Evolutionary conservation across 768 basidiomycete genomes (phyloP).

Genomic region (Lentinula raphanica): DNA sequence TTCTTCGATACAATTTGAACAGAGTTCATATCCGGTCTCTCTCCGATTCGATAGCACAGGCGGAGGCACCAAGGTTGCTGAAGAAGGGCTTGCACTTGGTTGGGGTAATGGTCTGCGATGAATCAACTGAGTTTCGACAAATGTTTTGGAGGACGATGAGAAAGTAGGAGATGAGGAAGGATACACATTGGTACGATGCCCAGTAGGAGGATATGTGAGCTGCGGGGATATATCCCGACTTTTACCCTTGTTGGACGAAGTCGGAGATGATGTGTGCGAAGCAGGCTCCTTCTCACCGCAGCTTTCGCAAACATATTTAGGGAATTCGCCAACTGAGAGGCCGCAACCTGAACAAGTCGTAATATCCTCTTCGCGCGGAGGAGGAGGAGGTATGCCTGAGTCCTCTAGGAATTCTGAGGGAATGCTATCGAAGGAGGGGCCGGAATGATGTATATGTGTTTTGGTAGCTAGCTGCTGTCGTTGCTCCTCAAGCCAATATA

Average conservation of each 20-base stretch:
- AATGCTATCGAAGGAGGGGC: constrained; percentile 26
- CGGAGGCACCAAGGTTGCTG: constrained; percentile 20
- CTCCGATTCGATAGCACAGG: constrained; percentile 6
- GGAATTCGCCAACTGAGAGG: constrained; percentile 61
- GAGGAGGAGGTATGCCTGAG: constrained; percentile 36
- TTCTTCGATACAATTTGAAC: constrained; percentile 70
- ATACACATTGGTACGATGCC: constrained; percentile 20
- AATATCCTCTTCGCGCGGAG: constrained; percentile 54
- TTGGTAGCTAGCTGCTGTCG: constrained; percentile 23
- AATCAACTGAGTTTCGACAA: constrained; percentile 20
- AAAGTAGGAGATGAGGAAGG: constrained; percentile 20
- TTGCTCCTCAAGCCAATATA: constrained; percentile 60
- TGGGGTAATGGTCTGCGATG: too few relatives aligned
- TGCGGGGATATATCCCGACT: constrained; percentile 28
- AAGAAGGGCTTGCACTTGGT: constrained; percentile 32
- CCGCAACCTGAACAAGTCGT: constrained; percentile 86
- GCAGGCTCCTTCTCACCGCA: constrained; percentile 74
- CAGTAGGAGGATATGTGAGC: constrained; percentile 28
- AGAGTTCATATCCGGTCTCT: constrained; percentile 73
- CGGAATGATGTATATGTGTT: constrained; percentile 19
- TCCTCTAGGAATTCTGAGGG: constrained; percentile 50
- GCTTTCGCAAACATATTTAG: constrained; percentile 85
- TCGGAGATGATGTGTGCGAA: constrained; percentile 11
- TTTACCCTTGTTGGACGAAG: constrained; percentile 42
- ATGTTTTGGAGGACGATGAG: constrained; percentile 33